phyloP scores from a whole-genome alignment of 192 early-diverging fungal species.

The Podila horticola region DNA sequence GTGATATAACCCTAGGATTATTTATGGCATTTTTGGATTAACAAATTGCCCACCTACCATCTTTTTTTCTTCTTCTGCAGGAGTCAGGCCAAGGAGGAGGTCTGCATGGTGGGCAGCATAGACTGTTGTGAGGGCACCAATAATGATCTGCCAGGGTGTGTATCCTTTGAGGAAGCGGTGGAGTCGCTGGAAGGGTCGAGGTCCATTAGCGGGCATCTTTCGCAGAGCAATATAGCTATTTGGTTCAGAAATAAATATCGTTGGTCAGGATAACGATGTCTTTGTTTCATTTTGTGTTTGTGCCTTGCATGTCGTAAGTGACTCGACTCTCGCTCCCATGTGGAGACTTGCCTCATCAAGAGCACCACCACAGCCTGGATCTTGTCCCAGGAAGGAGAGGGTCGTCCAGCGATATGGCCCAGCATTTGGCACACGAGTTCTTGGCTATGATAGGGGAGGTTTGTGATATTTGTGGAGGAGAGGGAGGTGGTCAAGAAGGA shows the following conservation, averaged over 20 bases:
- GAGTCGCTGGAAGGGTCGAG: slow-evolving; percentile 21
- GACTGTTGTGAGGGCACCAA: slow-evolving; percentile 36
- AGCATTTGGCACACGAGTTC: slow-evolving; percentile 67
- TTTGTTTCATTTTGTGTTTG: not conserved
- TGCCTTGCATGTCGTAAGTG: too few relatives aligned
- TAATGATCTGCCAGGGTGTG: slow-evolving; percentile 43
- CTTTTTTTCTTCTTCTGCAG: slow-evolving; percentile 42
- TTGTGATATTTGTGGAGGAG: not conserved
- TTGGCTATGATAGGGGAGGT: not conserved
- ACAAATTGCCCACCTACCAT: slow-evolving; percentile 8
- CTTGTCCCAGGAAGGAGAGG: slow-evolving; percentile 88
- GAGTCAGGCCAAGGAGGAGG: slow-evolving; percentile 38
- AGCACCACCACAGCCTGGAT: slow-evolving; percentile 74
- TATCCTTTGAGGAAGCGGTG: slow-evolving; percentile 27
- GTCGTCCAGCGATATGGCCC: slow-evolving; percentile 91
- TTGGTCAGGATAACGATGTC: not conserved
- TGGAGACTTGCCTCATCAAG: slow-evolving; percentile 52
- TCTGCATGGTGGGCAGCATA: slow-evolving; percentile 47
- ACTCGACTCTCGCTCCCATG: not conserved
- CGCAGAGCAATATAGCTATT: slow-evolving; percentile 28
- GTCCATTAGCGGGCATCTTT: slow-evolving; percentile 28
- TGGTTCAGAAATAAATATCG: not conserved
- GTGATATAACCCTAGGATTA: too few relatives aligned
- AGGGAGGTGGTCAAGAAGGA: not conserved
- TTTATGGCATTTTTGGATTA: not conserved